Evolutionary conservation across 805 yeast species (phyloP).

Genomic region (Suhomyces sp.): DNA sequence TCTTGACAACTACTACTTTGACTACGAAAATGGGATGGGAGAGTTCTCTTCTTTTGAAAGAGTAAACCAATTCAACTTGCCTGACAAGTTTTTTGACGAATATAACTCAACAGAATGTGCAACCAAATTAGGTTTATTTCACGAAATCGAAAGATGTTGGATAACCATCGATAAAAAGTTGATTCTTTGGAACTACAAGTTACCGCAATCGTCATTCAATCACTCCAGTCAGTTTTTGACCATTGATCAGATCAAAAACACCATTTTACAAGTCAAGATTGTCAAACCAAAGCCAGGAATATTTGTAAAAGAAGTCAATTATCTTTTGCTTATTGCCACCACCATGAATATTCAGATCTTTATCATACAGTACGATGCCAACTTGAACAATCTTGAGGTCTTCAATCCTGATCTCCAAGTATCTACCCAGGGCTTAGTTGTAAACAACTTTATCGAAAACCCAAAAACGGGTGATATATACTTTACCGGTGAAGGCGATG

Average conservation of each 20-base stretch:
- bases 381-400: conserved; percentile 53
- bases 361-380: conserved; percentile 57
- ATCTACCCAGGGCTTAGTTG: conserved; percentile 73
- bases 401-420: conserved; percentile 82
- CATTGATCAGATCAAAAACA: conserved; percentile 76
- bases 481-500: conserved; percentile 79
- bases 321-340: conserved; percentile 75
- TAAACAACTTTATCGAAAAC: conserved; percentile 57
- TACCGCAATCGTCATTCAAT: conserved; percentile 47
- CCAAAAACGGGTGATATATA: conserved; percentile 73
- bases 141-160: conserved; percentile 83
- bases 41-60: conserved; percentile 76
- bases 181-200: conserved; percentile 78
- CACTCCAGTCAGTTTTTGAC: conserved; percentile 59
- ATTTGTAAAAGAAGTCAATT: conserved; percentile 73
- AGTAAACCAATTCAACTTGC: conserved; percentile 64
- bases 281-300: conserved; percentile 81
- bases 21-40: conserved; percentile 42
- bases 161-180: conserved; percentile 76
- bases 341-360: conserved; percentile 72
- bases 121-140: conserved; percentile 79
- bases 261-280: conserved; percentile 70
- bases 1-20: conserved; percentile 64
- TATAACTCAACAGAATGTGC: conserved; percentile 62
- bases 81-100: conserved; percentile 76